Evolutionary conservation across 331 rosid genomes (phyloP).

Genomic region (Erythrophleum ivorense): DNA sequence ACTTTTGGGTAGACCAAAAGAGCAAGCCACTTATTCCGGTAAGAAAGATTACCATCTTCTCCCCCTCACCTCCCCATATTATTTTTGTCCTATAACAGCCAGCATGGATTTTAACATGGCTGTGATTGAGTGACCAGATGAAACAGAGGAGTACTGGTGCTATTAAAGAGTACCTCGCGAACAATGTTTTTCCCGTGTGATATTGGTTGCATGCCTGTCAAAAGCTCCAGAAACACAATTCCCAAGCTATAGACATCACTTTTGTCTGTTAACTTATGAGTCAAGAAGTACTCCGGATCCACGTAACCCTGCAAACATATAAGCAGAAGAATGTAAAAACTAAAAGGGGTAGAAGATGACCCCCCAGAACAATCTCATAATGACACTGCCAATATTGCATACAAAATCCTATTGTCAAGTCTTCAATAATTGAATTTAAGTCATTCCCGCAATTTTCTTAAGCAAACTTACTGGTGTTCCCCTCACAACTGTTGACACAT

Average conservation of each 20-base stretch:
- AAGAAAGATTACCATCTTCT: not conserved
- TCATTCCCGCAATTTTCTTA: slow-evolving; percentile 1
- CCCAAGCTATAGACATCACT: slow-evolving; percentile 91
- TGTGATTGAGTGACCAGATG: not conserved
- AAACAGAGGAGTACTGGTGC: not conserved
- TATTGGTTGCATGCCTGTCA: slow-evolving; percentile 79
- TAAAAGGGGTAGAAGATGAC: not conserved
- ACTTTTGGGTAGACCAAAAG: too few species aligned
- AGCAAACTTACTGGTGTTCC: slow-evolving; percentile 85
- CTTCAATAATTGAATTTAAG: slow-evolving; percentile 16
- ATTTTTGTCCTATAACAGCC: not conserved
- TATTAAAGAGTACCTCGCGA: slow-evolving; percentile 58
- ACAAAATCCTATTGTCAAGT: not conserved
- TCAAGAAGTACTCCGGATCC: slow-evolving; percentile 86
- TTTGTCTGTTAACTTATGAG: slow-evolving; percentile 83
- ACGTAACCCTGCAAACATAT: slow-evolving; percentile 73
- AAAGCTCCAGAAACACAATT: slow-evolving; percentile 79
- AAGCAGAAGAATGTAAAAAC: slow-evolving; percentile 8
- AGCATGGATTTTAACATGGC: not conserved
- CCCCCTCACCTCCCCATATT: not conserved
- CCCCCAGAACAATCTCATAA: not conserved
- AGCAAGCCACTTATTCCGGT: too few species aligned
- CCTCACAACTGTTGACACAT: slow-evolving; percentile 85
- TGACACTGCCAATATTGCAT: not conserved
- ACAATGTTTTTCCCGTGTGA: slow-evolving; percentile 83